A percentile compares a stretch with the other conserved stretches of the same genome.
Evolutionary conservation across 2,329 filamentous ascomycete genomes (phyloP).

Genomic region (Alternaria angustiovoidea): DNA sequence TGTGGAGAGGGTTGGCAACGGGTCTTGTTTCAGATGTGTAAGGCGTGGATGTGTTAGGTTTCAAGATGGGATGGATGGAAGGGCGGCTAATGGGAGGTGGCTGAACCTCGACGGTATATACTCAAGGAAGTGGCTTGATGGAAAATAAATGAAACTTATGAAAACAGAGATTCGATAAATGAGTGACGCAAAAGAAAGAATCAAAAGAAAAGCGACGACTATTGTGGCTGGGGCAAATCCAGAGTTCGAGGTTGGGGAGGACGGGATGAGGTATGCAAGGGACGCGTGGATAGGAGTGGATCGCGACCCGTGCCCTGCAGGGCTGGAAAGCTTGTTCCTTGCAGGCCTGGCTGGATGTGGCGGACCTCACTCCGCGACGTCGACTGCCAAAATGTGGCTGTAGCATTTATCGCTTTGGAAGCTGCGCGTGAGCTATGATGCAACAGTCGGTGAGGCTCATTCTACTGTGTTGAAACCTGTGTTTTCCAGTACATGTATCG

Average conservation of each 20-base stretch:
- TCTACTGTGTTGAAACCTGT: constrained; percentile 10
- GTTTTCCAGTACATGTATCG: constrained; percentile 5
- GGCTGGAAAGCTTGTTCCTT: constrained; percentile 15
- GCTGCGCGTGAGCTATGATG: not conserved
- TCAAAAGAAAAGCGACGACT: constrained; percentile 2
- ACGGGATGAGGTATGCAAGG: constrained; percentile 24
- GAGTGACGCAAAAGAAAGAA: not conserved
- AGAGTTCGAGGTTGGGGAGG: constrained; percentile 12
- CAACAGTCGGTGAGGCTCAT: constrained; percentile 3
- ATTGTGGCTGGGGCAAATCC: constrained; percentile 26
- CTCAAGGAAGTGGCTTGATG: not conserved
- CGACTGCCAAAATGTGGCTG: constrained; percentile 3
- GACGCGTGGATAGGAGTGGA: constrained; percentile 21
- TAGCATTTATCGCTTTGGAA: constrained; percentile 1
- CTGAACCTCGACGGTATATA: not conserved
- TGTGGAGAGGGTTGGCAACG: constrained; percentile 12
- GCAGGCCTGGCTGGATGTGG: constrained; percentile 8
- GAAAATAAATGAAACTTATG: constrained; percentile 2
- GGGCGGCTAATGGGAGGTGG: not conserved
- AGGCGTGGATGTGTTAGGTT: constrained; percentile 10
- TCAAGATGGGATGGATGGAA: constrained; percentile 4
- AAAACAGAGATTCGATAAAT: not conserved
- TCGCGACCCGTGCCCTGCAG: constrained; percentile 11
- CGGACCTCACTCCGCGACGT: constrained; percentile 8
- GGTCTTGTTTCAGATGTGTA: constrained; percentile 16